A percentile compares a stretch with the other conserved stretches of the same genome.
These are phyloP conservation scores for Capsicum baccatum DNA, from an alignment of 257 asterid species.

Conservation along the genomic window DNA sequence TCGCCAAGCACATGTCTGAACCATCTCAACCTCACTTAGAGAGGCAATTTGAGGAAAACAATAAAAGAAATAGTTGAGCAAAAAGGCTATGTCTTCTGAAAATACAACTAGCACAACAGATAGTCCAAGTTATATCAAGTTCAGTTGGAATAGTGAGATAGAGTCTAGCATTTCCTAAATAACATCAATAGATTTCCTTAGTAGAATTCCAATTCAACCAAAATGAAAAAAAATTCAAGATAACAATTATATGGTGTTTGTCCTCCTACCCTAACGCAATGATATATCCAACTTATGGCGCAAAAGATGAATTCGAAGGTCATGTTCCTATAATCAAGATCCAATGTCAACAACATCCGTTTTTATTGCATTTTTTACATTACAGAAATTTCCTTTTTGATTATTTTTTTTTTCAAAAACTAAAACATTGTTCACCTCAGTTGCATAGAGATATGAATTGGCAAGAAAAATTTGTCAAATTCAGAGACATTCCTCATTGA, in stretches of 20 bases:
- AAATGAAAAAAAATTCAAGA: neutral
- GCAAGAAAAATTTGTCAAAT: neutral
- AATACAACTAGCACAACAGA: constrained; percentile 1
- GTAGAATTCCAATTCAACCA: neutral
- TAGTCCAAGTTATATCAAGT: neutral
- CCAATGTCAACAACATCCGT: neutral
- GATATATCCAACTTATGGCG: neutral
- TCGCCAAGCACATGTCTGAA: too few relatives aligned
- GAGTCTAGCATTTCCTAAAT: neutral
- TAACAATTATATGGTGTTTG: neutral
- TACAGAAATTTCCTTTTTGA: neutral
- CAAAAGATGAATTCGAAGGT: neutral
- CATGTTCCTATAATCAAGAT: neutral
- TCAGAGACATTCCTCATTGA: neutral
- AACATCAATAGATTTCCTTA: neutral
- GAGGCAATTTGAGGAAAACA: neutral
- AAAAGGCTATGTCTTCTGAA: neutral
- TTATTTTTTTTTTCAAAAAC: neutral
- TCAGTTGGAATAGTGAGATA: neutral
- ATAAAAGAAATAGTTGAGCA: neutral
- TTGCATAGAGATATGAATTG: neutral
- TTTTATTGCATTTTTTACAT: neutral
- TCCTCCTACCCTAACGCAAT: neutral
- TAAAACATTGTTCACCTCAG: neutral
- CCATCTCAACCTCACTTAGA: neutral